Base-by-base conservation (phyloP, 2,329 filamentous ascomycete genomes). In the Claviceps humidiphila region DNA sequence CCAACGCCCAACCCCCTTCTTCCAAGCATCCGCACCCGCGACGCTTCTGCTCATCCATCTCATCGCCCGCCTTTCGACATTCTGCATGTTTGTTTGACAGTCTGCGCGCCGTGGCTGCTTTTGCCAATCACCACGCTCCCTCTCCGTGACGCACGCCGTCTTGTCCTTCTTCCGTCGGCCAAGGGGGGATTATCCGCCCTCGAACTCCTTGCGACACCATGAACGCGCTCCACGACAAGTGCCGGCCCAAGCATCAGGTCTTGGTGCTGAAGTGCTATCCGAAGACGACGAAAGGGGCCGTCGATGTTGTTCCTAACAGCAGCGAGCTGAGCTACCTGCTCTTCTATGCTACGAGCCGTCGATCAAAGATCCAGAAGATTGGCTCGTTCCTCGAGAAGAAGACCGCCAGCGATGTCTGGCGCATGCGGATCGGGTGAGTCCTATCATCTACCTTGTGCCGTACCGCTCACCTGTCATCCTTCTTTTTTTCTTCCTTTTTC, bases 181-280 rank as follows among this genome's bases (percentile, higher is more conserved):
- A 42, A 37, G 14, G 49, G 45, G 44, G n/a, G 38, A 24, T 8
- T n/a, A 4, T 39, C 41, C 16, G 38, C 45, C n/a, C 48, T 20
- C 50, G 34, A 20, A 11, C 11, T 39, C 17, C 41, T 7, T 2
- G 34, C 26, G 56, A 50, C 59, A 59, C 58, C 54, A 85, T 85
- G 81, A 76, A 84, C 64, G 75, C 80, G 64, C 74, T 84, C 57
- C 75, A 80, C 69, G 76, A 83, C 63, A 81, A 75, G 68, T 83
- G 80, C 69, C 88, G 91, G 55, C 91, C 93, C 30, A 97, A 96
- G 75, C 93, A 98, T 72, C 91, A 97, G 77, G 87, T 96, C 60
- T 76, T 97, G 56, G 85, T 96, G 59, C 80, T 96, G 58, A 96
- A 95, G 73, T 97, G 91, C 75, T 98, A 96, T 68, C 93, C 93